Base-by-base conservation (phyloP, 148 eudicot genomes). In the Spergularia marina region DNA sequence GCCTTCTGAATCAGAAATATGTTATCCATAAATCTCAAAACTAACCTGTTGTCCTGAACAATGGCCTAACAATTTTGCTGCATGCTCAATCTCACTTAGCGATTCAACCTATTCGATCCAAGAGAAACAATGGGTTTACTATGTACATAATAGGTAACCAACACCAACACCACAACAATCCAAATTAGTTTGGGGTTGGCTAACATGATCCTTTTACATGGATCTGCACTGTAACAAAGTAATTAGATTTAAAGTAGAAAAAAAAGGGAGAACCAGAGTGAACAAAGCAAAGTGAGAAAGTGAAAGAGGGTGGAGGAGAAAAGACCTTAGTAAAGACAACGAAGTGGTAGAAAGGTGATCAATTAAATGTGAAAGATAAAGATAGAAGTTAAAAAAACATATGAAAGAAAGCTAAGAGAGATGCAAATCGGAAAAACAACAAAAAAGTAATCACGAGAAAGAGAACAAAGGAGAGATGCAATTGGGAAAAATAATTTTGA, bases 1-100 rank as follows among this genome's bases (percentile, higher is more conserved):
- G 41, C 52, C 52, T 52, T 23, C n/a, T 14, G 57, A 68, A 14
- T 63, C 39, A 61, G 23, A 20, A 49, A 49, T 49, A 67, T 47
- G 15, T 17, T 5, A 23, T 9, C 57, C 12, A 52, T 52, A 21
- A 68, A 7, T 11, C 34, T 14, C 47, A 53, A 30, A 41, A 70
- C 73, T 53, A n/a, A 70, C 73, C 73, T 53, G 17, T 51, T 12
- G 39, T 68, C 54, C 60, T 53, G 60, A 23, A 53, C 60, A 70
- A 34, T 34, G 14, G 73, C 60, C 58, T 25, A 70, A 53, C 47
- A 70, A 53, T 30, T 54, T 53, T 16, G 60, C 10, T 70, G 73
- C 73, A 70, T 30, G 58, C 47, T 70, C 73, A 53, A 70, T 70
- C 47, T 70, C 73, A 15, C 73, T 59, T 7, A 70, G 47, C 34